Evolutionary conservation across 1,284 basidiomycete genomes (phyloP), one percentile per base, ranked within the genome.

Genomic region (Melampsora americana): DNA sequence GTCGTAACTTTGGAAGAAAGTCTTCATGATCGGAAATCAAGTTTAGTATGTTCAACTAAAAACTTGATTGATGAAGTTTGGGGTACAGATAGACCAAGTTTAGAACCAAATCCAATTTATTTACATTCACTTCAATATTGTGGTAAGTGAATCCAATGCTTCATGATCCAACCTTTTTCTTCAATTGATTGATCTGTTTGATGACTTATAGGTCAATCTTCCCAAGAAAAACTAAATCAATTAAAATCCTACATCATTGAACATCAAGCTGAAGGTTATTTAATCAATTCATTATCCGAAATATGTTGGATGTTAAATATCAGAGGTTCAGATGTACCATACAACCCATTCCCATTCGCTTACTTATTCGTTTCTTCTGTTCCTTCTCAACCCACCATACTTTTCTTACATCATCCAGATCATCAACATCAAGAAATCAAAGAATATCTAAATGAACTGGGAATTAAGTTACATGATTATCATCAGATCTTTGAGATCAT

Each of bases 21-120:
- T 12, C 12, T 42, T 11, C 42, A 42, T 42, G 42, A 42, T 42
- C 42, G 42, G 12, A 12, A 12, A 14, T 42, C 42, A 42, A 42
- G 42, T 12, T 42, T 42, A 42, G 5, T 42, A 2, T 42, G 42
- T 12, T 42, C 85, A 42, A 67, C 79, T 23, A 28, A 89, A 80
- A 98, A 98, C 83, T 87, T 97, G 26, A 85, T 98, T 71, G 95
- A 98, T 82, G 85, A 89, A 5, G 86, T 91, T 44, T 96, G 93
- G 92, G 53, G 53, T 11, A 11, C n/a, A 23, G 14, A 66, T 42
- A 39, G 35, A 66, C 39, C 64, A 39, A 30, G 1, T 9, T 32
- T 39, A 66, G 9, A 7, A 39, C n/a, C 12, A 50, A 32, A 32
- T 3, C 39, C 64, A 39, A 30, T 26, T 66, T 50, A n/a, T 66